phyloP scores from a whole-genome alignment of 1,139 yeast species.

The Schizosaccharomyces versatilis region DNA sequence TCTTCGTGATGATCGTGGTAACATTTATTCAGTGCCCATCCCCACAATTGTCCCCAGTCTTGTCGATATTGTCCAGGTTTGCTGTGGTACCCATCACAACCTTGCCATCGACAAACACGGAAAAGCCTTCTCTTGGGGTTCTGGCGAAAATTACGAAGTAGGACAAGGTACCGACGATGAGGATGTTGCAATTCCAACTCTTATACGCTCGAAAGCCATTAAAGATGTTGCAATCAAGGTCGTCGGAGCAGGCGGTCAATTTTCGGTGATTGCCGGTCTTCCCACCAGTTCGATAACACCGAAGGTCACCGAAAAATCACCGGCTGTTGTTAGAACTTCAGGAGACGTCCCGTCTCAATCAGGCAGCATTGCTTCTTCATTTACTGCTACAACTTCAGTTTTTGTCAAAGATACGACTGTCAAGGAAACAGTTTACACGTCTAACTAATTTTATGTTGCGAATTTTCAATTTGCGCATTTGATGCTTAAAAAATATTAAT shows the following conservation, averaged over 20 bases:
- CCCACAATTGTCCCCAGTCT: conserved; percentile 41
- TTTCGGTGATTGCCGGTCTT: conserved; percentile 23
- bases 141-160: conserved; percentile 85
- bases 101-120: conserved; percentile 68
- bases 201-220: conserved; percentile 83
- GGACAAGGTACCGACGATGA: conserved; percentile 87
- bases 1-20: conserved; percentile 57
- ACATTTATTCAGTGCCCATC: conserved; percentile 65
- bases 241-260: conserved; percentile 89
- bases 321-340: background rate
- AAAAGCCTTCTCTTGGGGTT: conserved; percentile 84
- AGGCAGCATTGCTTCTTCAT: background rate
- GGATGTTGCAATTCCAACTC: conserved; percentile 66
- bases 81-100: conserved; percentile 83
- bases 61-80: conserved; percentile 40
- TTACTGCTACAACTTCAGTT: background rate
- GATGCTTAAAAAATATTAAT: too few species aligned
- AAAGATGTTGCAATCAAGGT: conserved; percentile 44
- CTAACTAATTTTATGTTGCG: background rate
- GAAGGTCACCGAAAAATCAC: background rate
- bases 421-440: background rate
- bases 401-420: background rate
- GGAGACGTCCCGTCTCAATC: background rate
- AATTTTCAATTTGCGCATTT: background rate
- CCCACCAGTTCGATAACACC: background rate